Conservation (phyloP, 1,139 yeast genomes). For the Suhomyces taliae region DNA sequence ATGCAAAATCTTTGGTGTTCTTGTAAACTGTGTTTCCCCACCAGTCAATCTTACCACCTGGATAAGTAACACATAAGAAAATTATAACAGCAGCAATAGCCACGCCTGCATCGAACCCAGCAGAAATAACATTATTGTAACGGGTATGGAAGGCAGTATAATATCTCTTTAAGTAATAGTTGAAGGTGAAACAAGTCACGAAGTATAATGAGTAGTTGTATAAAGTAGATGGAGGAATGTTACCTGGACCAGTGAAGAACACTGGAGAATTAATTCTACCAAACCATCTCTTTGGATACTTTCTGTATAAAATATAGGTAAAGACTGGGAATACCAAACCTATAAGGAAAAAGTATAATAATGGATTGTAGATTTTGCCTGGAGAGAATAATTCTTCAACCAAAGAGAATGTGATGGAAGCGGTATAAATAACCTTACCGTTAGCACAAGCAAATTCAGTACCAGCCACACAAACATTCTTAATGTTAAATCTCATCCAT, state of each 20-base stretch:
- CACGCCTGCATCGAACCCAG: slow-evolving; percentile 23
- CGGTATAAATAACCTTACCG: slow-evolving; percentile 18
- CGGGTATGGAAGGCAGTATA: slow-evolving; percentile 28
- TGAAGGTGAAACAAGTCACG: slow-evolving; percentile 51
- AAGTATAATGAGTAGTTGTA: slow-evolving; percentile 48
- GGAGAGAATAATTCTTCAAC: slow-evolving; percentile 33
- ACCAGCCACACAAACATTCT: slow-evolving; percentile 16
- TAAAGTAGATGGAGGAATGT: slow-evolving; percentile 56
- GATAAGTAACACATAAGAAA: slow-evolving; percentile 25
- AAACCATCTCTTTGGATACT: slow-evolving; percentile 21
- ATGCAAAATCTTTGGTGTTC: slow-evolving; percentile 21
- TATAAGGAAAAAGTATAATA: slow-evolving; percentile 45
- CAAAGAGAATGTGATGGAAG: slow-evolving; percentile 18
- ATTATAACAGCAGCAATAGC: slow-evolving; percentile 24
- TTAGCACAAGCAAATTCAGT: slow-evolving; percentile 20
- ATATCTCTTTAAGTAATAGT: slow-evolving; percentile 48
- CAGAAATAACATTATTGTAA: slow-evolving; percentile 26
- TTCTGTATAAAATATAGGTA: slow-evolving; percentile 25
- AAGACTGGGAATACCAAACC: slow-evolving; percentile 45
- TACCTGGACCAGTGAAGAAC: slow-evolving; percentile 49
- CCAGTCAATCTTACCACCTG: slow-evolving; percentile 32
- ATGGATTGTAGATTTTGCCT: slow-evolving; percentile 40
- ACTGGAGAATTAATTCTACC: slow-evolving; percentile 41
- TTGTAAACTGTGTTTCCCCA: slow-evolving; percentile 39
- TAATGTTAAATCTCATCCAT: slow-evolving; percentile 22